Conservation (phyloP, 208 protist species). For the Acanthamoeba castellanii region DNA sequence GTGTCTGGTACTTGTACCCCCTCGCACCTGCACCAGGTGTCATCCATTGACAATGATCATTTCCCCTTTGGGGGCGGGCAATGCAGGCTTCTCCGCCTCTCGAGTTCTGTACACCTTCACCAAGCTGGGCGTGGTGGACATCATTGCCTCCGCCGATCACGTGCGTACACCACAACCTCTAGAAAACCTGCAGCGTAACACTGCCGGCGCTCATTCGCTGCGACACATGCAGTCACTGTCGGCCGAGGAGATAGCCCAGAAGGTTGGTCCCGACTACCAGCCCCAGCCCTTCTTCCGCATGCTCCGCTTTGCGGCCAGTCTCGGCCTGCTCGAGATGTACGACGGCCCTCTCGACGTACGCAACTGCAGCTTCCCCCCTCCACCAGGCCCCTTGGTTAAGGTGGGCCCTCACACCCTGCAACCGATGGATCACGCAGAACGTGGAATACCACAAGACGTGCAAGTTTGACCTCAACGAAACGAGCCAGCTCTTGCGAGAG, state of each 20-base stretch:
- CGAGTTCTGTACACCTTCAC: background rate
- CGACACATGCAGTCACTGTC: background rate
- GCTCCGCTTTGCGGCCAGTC: background rate
- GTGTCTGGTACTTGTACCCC: too few relatives aligned
- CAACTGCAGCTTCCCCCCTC: too few relatives aligned
- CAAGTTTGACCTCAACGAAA: background rate
- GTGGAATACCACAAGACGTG: slow-evolving; percentile 1
- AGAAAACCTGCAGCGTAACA: background rate
- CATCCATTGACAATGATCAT: background rate
- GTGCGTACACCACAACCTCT: background rate
- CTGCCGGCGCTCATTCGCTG: background rate
- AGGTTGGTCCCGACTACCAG: background rate
- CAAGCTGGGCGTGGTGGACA: background rate
- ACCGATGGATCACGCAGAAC: background rate
- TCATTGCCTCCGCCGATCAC: background rate
- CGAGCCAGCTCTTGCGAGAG: background rate
- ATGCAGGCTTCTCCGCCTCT: background rate
- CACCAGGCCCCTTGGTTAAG: background rate
- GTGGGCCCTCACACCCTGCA: background rate
- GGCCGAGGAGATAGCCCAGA: background rate
- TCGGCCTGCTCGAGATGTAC: background rate
- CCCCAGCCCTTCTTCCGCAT: background rate
- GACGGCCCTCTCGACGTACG: background rate
- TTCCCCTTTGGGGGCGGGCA: too few relatives aligned
- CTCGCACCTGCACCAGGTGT: too few relatives aligned